Conservation (phyloP, 805 yeast genomes). For the Candida nanaspora region DNA sequence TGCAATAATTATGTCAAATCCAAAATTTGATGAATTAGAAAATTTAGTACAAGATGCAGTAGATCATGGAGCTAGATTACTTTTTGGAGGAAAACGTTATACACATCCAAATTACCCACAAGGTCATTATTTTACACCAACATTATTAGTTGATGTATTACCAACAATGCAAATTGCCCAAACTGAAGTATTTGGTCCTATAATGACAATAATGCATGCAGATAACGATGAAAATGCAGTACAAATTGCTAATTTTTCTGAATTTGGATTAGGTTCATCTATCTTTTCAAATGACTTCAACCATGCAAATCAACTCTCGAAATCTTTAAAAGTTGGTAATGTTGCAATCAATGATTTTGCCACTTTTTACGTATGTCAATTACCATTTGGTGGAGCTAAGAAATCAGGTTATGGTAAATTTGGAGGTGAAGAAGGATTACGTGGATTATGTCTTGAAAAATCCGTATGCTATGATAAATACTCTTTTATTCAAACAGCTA, state of each 20-base stretch:
- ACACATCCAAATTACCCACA: slow-evolving; percentile 90
- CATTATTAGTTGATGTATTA: slow-evolving; percentile 77
- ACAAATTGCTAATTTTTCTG: slow-evolving; percentile 71
- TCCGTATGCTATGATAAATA: slow-evolving; percentile 81
- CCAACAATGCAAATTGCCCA: slow-evolving; percentile 73
- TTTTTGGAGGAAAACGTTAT: slow-evolving; percentile 76
- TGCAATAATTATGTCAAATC: slow-evolving; percentile 74
- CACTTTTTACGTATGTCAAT: slow-evolving; percentile 88
- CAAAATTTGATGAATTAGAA: slow-evolving; percentile 65
- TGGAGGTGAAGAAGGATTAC: slow-evolving; percentile 95
- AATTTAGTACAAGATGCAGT: slow-evolving; percentile 68
- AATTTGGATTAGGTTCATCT: slow-evolving; percentile 88
- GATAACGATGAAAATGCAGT: slow-evolving; percentile 59
- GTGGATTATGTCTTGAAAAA: slow-evolving; percentile 83
- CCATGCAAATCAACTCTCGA: slow-evolving; percentile 56
- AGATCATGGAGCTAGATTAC: slow-evolving; percentile 66
- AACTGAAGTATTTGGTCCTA: slow-evolving; percentile 93
- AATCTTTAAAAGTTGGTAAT: slow-evolving; percentile 70
- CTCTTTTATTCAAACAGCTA: slow-evolving; percentile 69
- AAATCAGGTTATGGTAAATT: slow-evolving; percentile 97
- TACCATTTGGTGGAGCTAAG: slow-evolving; percentile 93
- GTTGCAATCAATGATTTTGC: slow-evolving; percentile 98
- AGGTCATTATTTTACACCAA: slow-evolving; percentile 91
- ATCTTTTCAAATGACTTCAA: slow-evolving; percentile 66
- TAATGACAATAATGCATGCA: slow-evolving; percentile 75